phyloP scores from a whole-genome alignment of 2,329 filamentous ascomycete species.

The Acrocalymma vagum region DNA sequence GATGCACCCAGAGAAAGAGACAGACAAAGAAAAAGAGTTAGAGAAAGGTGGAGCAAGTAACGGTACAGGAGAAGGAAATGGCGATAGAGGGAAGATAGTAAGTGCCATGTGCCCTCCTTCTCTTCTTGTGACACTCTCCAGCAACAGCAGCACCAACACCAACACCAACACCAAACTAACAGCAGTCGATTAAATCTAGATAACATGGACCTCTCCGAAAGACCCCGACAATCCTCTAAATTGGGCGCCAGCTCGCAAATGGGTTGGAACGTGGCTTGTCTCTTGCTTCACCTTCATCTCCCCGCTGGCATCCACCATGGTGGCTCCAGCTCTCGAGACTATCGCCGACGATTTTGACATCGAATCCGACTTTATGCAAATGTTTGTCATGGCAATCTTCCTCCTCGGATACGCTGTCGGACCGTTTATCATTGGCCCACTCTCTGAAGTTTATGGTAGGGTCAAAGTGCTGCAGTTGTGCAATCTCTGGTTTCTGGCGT shows the following conservation, averaged over 20 bases:
- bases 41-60: too few species aligned
- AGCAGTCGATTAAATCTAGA: too few species aligned
- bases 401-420: slow-evolving; percentile 41
- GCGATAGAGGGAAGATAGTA: too few species aligned
- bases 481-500: slow-evolving; percentile 37
- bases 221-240: slow-evolving; percentile 55
- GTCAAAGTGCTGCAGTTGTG: slow-evolving; percentile 30
- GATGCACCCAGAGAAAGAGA: too few species aligned
- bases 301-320: slow-evolving; percentile 39
- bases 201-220: slow-evolving; percentile 52
- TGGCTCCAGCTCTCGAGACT: slow-evolving; percentile 32
- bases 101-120: too few species aligned
- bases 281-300: slow-evolving; percentile 42
- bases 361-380: slow-evolving; percentile 19
- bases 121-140: too few species aligned
- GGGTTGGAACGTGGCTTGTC: slow-evolving; percentile 52
- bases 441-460: slow-evolving; percentile 36
- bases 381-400: slow-evolving; percentile 38
- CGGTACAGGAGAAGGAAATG: too few species aligned
- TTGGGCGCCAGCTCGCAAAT: slow-evolving; percentile 50
- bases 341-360: slow-evolving; percentile 33
- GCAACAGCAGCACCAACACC: too few species aligned
- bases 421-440: slow-evolving; percentile 34
- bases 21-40: too few species aligned
- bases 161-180: too few species aligned